Evolutionary conservation across 73 alveolate genomes (phyloP).

Genomic region (Stentor roeselii): DNA sequence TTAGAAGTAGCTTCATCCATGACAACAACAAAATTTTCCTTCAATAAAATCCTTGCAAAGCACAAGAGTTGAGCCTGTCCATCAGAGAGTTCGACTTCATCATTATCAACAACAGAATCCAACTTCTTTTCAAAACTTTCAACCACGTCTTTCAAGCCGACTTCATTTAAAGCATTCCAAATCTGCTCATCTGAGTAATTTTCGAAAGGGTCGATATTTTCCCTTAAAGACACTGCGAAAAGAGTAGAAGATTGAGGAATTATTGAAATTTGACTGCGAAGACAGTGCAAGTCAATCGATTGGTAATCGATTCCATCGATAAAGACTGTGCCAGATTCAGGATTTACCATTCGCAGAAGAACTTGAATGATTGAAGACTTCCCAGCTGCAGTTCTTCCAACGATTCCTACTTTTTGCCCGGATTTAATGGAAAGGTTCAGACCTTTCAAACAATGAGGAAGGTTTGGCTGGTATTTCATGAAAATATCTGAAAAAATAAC

Average conservation of each 20-base stretch:
- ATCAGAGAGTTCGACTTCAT: slow-evolving; percentile 21
- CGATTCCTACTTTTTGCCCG: slow-evolving; percentile 70
- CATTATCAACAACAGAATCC: neutral
- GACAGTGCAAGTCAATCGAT: slow-evolving; percentile 51
- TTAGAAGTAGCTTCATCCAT: slow-evolving; percentile 62
- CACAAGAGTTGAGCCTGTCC: slow-evolving; percentile 40
- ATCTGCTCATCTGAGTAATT: slow-evolving; percentile 37
- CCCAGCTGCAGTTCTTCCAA: slow-evolving; percentile 84
- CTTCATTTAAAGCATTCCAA: neutral
- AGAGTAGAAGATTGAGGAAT: slow-evolving; percentile 50
- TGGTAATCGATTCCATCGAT: slow-evolving; percentile 71
- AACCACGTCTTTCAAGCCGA: neutral
- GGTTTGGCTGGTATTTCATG: slow-evolving; percentile 70
- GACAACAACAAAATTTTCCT: slow-evolving; percentile 31
- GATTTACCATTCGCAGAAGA: slow-evolving; percentile 50
- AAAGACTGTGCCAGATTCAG: slow-evolving; percentile 54
- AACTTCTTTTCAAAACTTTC: neutral
- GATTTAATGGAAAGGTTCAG: slow-evolving; percentile 51
- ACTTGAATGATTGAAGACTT: slow-evolving; percentile 75
- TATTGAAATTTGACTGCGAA: slow-evolving; percentile 58
- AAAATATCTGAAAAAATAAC: slow-evolving; percentile 52
- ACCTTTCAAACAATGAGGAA: slow-evolving; percentile 38
- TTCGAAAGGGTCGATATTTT: slow-evolving; percentile 49
- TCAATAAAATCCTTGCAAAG: slow-evolving; percentile 28
- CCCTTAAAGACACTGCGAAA: slow-evolving; percentile 40